phyloP scores from a whole-genome alignment of 768 basidiomycete genomes.

The Boletus speciosus region DNA sequence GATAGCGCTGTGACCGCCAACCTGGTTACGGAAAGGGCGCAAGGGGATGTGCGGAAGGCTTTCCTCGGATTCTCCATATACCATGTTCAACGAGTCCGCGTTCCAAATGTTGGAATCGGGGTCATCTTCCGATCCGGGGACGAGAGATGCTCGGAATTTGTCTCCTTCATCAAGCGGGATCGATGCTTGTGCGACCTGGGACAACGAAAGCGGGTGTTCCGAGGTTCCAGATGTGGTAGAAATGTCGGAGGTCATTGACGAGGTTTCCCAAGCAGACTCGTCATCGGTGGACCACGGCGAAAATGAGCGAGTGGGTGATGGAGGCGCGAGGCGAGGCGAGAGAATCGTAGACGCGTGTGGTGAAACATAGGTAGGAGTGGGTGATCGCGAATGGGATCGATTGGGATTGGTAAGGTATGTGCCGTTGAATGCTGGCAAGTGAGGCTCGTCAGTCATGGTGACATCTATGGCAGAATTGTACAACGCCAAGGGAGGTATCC shows the following conservation, averaged over 20 bases:
- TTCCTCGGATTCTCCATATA: constrained; percentile 49
- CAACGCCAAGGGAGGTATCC: constrained; percentile 31
- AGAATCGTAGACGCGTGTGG: constrained; percentile 21
- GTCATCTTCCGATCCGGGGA: constrained; percentile 20
- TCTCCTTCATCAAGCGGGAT: constrained; percentile 17
- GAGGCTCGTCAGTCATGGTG: background rate
- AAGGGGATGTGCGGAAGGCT: constrained; percentile 85
- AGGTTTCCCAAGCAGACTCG: constrained; percentile 73
- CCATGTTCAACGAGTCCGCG: constrained; percentile 37
- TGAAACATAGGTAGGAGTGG: constrained; percentile 37
- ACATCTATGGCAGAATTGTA: constrained; percentile 17
- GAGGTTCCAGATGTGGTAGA: constrained; percentile 52
- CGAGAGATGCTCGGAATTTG: constrained; percentile 3
- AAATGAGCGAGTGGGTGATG: constrained; percentile 22
- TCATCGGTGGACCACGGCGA: constrained; percentile 78
- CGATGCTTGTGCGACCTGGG: constrained; percentile 23
- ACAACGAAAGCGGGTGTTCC: constrained; percentile 27
- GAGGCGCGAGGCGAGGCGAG: constrained; percentile 14
- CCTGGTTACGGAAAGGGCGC: constrained; percentile 94
- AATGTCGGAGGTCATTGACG: constrained; percentile 57
- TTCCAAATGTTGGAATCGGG: constrained; percentile 20
- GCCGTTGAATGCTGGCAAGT: background rate
- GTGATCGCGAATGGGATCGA: constrained; percentile 32
- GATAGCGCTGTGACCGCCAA: constrained; percentile 95
- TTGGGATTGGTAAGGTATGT: constrained; percentile 4